Base-by-base conservation (phyloP, 495 filamentous ascomycete genomes). In the Friedmanniomyces endolithicus region DNA sequence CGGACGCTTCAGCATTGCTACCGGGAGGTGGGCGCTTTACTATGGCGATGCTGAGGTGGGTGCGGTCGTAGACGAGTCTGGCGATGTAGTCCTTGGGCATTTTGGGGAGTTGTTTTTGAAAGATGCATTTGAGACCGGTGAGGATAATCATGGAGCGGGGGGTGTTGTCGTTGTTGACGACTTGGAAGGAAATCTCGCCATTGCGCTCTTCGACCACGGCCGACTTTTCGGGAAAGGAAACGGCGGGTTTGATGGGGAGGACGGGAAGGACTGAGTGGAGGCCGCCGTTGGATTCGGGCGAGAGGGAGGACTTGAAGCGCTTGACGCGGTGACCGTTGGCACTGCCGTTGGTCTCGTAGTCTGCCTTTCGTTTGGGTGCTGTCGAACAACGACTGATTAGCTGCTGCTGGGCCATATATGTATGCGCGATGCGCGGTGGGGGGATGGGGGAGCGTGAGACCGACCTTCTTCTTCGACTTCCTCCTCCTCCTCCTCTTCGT, bases 61-160 rank as follows among this genome's bases (percentile, higher is more conserved):
- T 95, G 29, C 92, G 82, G 70, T 98, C 92, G 68, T 98, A 98
- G 27, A 98, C 92, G 8, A 98, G 79, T 23, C 92, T 82, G 19
- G 92, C 92, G 56, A 98, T 97, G 67, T 98, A 98, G 63, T 97
- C 90, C 70, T 95, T 95, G 0, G 92, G 92, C 92, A 98, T 98
- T 70, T 97, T 97, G 1, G 92, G 92, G 0, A 98, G 77, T 60
- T 98, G 92, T 57, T 98, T 97, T 68, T 98, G 92, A 65, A 98
- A 98, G 50, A 98, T 95, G 65, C 89, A 95, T 68, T 97, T 98
- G 39, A 98, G 70, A 9, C 92, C 94, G 0, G 90, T 96, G 20
- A 98, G 78, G 62, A 98, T 90, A 62, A 97, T 94, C 33, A 89
- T 81, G 70, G 85, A 92, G 64, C 95, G 88, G 44, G 83, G 78